phyloP scores from a whole-genome alignment of 2,329 filamentous ascomycete species.

The Hypoxylon sp. region DNA sequence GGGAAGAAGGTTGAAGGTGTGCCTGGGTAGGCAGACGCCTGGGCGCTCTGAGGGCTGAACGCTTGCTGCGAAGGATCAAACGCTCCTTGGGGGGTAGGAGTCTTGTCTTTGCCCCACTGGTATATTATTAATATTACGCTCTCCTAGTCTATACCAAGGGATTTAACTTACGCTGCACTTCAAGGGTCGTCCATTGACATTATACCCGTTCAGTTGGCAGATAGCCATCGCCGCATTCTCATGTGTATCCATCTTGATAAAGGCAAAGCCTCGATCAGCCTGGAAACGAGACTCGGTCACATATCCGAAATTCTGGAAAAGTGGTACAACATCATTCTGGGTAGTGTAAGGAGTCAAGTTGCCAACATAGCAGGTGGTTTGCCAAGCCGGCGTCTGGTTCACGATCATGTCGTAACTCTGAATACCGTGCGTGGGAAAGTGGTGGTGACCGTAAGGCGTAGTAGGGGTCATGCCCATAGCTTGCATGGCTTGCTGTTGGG shows the following conservation, averaged over 20 bases:
- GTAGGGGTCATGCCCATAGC: constrained; percentile 99
- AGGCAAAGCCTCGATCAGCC: constrained; percentile 96
- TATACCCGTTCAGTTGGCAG: constrained; percentile 97
- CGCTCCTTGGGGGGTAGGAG: constrained; percentile 77
- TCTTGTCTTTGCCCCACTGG: constrained; percentile 99
- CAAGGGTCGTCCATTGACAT: constrained; percentile 94
- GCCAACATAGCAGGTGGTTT: constrained; percentile 98
- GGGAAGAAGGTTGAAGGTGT: constrained; percentile 89
- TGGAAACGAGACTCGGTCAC: constrained; percentile 98
- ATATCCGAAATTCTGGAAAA: constrained; percentile 99
- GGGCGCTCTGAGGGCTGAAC: constrained; percentile 81
- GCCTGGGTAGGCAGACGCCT: constrained; percentile 79
- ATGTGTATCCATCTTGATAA: constrained; percentile 99
- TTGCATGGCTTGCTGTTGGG: constrained; percentile 96
- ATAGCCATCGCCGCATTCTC: constrained; percentile 99
- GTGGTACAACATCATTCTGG: constrained; percentile 94
- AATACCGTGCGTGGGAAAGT: constrained; percentile 96
- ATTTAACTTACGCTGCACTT: constrained; percentile 93
- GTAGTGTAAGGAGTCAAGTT: constrained; percentile 98
- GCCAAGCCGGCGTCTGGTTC: constrained; percentile 95
- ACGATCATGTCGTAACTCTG: constrained; percentile 99
- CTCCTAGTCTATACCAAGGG: constrained; percentile 27
- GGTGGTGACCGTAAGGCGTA: constrained; percentile 95
- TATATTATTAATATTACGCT: constrained; percentile 54
- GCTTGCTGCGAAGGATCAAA: constrained; percentile 84